These are phyloP conservation scores for Phlebiopsis gigantea DNA, from an alignment of 768 basidiomycete species.

Conservation along the genomic window DNA sequence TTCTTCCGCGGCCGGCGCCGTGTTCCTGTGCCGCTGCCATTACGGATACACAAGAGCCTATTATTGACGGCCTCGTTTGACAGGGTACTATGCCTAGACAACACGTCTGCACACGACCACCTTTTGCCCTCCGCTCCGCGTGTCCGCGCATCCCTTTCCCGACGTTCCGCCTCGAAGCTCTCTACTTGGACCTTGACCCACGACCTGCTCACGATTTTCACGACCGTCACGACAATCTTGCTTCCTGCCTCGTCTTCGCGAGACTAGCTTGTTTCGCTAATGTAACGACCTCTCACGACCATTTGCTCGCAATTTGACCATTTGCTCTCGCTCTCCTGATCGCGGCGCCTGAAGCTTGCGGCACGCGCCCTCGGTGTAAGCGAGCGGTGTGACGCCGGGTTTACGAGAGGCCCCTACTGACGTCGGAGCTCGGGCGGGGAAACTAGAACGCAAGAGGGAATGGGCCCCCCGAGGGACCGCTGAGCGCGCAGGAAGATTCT, in stretches of 20 bases:
- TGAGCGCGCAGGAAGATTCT: conserved; percentile 1
- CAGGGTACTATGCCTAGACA: conserved; percentile 14
- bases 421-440: conserved; percentile 10
- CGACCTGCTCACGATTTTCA: conserved; percentile 19
- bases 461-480: not conserved
- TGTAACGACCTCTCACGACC: conserved; percentile 12
- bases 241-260: conserved; percentile 6
- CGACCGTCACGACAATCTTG: conserved; percentile 20
- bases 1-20: conserved; percentile 3
- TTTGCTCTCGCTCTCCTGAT: not conserved
- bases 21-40: not conserved
- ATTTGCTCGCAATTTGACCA: conserved; percentile 12
- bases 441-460: not conserved
- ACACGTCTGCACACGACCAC: not conserved
- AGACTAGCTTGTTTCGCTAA: conserved; percentile 24
- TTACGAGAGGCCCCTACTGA: conserved; percentile 9
- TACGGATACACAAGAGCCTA: conserved; percentile 2
- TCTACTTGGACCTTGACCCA: not conserved
- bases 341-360: not conserved
- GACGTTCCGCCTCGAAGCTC: not conserved
- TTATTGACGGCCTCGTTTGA: not conserved
- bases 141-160: not conserved
- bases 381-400: conserved; percentile 17
- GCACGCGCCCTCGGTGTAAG: not conserved
- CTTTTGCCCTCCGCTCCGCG: not conserved